Conservation (phyloP, 805 yeast genomes). For the Tanozyma kutaoensis region DNA sequence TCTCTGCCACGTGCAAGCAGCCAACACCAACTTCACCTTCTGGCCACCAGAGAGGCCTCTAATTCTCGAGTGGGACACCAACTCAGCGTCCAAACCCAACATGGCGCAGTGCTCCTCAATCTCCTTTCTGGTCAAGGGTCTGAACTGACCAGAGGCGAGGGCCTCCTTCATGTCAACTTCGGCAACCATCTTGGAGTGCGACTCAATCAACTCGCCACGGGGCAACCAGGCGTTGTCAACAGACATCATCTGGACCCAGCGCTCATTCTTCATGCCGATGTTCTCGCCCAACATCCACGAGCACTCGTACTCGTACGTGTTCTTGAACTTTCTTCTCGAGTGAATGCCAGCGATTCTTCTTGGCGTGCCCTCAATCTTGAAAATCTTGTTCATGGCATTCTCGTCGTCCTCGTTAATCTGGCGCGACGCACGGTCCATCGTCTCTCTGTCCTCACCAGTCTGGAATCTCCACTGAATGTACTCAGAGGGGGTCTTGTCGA, state of each 20-base stretch:
- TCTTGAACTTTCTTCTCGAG: constrained; percentile 99
- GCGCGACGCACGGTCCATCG: constrained; percentile 99
- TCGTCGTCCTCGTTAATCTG: constrained; percentile 95
- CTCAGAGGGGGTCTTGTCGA: constrained; percentile 99
- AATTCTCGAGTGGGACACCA: constrained; percentile 99
- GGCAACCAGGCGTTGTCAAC: constrained; percentile 99
- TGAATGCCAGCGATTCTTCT: constrained; percentile 93
- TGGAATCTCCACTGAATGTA: constrained; percentile 99
- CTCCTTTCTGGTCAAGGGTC: constrained; percentile 99
- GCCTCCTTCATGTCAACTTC: constrained; percentile 99
- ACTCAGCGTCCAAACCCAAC: constrained; percentile 97
- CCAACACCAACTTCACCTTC: constrained; percentile 98
- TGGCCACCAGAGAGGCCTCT: constrained; percentile 99
- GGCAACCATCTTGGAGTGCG: constrained; percentile 96
- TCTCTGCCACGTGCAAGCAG: constrained; percentile 99
- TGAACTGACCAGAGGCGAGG: constrained; percentile 99
- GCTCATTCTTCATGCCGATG: constrained; percentile 96
- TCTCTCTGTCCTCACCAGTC: constrained; percentile 99
- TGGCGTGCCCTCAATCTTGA: constrained; percentile 97
- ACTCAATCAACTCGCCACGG: constrained; percentile 93
- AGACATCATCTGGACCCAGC: constrained; percentile 99
- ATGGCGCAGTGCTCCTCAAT: constrained; percentile 97
- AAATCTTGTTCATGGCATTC: constrained; percentile 97
- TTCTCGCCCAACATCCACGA: constrained; percentile 96
- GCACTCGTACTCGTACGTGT: constrained; percentile 99